Evolutionary conservation across 805 yeast species (phyloP).

Genomic region (Spathaspora gorwiae): DNA sequence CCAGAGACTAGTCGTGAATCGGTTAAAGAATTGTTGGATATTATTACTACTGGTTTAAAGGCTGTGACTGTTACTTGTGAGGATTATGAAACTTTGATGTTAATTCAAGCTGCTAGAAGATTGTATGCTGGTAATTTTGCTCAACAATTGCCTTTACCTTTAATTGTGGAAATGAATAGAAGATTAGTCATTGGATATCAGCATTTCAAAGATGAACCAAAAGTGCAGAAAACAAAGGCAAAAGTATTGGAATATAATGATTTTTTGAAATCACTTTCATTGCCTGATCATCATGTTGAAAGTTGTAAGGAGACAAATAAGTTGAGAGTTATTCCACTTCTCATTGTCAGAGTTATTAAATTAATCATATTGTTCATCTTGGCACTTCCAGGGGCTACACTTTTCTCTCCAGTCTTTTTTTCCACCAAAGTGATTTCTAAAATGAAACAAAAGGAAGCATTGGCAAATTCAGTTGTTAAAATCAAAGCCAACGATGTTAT

Average conservation of each 20-base stretch:
- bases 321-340: slow-evolving; percentile 44
- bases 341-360: slow-evolving; percentile 55
- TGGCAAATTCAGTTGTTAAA: slow-evolving; percentile 84
- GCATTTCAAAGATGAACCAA: slow-evolving; percentile 66
- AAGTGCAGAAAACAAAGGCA: slow-evolving; percentile 53
- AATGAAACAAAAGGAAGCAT: slow-evolving; percentile 69
- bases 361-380: slow-evolving; percentile 53
- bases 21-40: slow-evolving; percentile 64
- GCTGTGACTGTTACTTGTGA: slow-evolving; percentile 87
- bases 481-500: slow-evolving; percentile 89
- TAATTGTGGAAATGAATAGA: slow-evolving; percentile 88
- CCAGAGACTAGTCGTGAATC: slow-evolving; percentile 71
- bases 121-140: slow-evolving; percentile 75
- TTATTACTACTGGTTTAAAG: slow-evolving; percentile 66
- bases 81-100: slow-evolving; percentile 84
- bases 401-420: slow-evolving; percentile 85
- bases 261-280: slow-evolving; percentile 42
- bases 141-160: slow-evolving; percentile 68
- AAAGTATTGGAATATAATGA: slow-evolving; percentile 70
- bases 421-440: slow-evolving; percentile 71
- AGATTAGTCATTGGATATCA: slow-evolving; percentile 79
- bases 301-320: slow-evolving; percentile 50
- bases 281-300: slow-evolving; percentile 58
- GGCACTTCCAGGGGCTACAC: slow-evolving; percentile 81
- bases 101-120: slow-evolving; percentile 87